Conservation (phyloP, 1,284 basidiomycete species). For the Amylostereum chailletii region DNA sequence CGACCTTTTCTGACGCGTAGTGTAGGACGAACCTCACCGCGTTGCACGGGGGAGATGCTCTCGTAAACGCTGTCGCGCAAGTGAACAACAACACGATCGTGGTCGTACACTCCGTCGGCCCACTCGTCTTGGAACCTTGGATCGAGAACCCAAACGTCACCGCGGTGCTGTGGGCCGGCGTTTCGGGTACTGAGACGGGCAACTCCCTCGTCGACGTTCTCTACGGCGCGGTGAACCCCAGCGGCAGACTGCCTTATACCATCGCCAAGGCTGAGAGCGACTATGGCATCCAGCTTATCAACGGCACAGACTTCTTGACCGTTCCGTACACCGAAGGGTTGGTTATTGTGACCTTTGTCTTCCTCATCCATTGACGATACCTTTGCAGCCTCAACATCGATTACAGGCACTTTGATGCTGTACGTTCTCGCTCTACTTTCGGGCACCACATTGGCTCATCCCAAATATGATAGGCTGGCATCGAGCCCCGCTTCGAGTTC, state of each 20-base stretch:
- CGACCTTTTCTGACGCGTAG: background rate
- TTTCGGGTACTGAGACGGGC: slow-evolving; percentile 57
- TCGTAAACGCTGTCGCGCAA: slow-evolving; percentile 17
- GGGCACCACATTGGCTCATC: background rate
- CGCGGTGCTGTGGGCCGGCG: slow-evolving; percentile 34
- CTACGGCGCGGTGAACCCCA: slow-evolving; percentile 42
- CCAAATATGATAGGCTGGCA: slow-evolving; percentile 23
- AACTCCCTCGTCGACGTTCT: slow-evolving; percentile 46
- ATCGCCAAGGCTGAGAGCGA: slow-evolving; percentile 43
- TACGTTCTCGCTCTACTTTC: slow-evolving; percentile 21
- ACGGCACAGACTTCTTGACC: slow-evolving; percentile 24
- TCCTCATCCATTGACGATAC: background rate
- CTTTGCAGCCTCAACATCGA: slow-evolving; percentile 42
- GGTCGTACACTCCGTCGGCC: slow-evolving; percentile 40
- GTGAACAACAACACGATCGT: slow-evolving; percentile 39
- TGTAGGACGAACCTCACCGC: slow-evolving; percentile 17
- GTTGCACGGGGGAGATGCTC: slow-evolving; percentile 18
- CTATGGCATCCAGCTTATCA: slow-evolving; percentile 33
- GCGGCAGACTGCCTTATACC: slow-evolving; percentile 47
- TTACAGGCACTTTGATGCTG: slow-evolving; percentile 48
- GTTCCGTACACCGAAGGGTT: slow-evolving; percentile 22
- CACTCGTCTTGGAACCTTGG: slow-evolving; percentile 35
- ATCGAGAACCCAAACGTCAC: slow-evolving; percentile 37
- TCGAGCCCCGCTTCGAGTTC: slow-evolving; percentile 53
- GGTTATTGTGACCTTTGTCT: slow-evolving; percentile 7